phyloP scores from a whole-genome alignment of 495 filamentous ascomycete species.

The Darksidea phi region DNA sequence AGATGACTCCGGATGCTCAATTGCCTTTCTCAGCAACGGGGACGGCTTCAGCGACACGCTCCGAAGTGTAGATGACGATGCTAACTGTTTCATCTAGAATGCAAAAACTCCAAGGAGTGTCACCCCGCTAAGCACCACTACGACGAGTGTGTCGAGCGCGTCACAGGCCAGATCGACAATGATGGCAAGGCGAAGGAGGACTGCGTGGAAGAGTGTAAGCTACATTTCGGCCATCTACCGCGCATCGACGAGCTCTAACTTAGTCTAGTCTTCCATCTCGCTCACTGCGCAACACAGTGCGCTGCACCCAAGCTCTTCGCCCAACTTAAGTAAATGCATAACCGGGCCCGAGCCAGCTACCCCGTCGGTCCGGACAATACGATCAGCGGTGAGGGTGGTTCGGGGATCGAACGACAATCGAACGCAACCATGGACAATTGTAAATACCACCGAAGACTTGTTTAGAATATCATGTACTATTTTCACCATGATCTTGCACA shows the following conservation, averaged over 20 bases:
- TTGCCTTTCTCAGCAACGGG: too few relatives aligned
- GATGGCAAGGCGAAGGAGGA: slow-evolving; percentile 73
- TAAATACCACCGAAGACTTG: slow-evolving; percentile 27
- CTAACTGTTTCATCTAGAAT: slow-evolving; percentile 59
- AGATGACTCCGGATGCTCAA: neutral
- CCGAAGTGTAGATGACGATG: neutral
- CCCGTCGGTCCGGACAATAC: neutral
- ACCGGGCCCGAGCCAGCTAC: neutral
- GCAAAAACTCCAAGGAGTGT: slow-evolving; percentile 80
- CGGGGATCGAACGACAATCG: neutral
- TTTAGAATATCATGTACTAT: slow-evolving; percentile 25
- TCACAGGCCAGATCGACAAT: slow-evolving; percentile 70
- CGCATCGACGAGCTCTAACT: slow-evolving; percentile 6
- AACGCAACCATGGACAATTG: slow-evolving; percentile 14
- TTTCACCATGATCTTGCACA: too few relatives aligned
- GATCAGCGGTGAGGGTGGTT: neutral
- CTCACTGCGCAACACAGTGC: slow-evolving; percentile 86
- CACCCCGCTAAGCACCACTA: slow-evolving; percentile 91
- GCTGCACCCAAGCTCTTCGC: slow-evolving; percentile 95
- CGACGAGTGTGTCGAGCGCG: slow-evolving; percentile 94
- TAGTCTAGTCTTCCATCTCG: slow-evolving; percentile 92
- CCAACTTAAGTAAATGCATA: slow-evolving; percentile 68
- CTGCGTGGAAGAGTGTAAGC: slow-evolving; percentile 98
- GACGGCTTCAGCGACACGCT: too few relatives aligned
- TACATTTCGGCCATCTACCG: neutral